These are phyloP conservation scores for Ceratobasidium sp. DNA, from an alignment of 1,284 basidiomycete genomes.

Conservation along the genomic window DNA sequence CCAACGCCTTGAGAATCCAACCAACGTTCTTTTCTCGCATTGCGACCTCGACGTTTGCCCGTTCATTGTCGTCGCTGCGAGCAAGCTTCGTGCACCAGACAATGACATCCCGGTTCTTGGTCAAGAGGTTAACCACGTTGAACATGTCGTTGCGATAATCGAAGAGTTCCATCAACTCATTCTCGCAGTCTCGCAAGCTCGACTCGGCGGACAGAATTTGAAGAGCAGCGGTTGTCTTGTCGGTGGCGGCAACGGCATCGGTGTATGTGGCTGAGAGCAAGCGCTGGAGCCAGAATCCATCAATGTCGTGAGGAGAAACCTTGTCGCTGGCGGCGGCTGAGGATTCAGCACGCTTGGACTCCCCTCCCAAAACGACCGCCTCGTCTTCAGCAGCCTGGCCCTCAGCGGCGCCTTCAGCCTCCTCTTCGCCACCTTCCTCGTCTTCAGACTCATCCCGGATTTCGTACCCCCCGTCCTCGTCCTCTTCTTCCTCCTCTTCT, in stretches of 20 bases:
- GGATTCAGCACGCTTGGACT: conserved; percentile 55
- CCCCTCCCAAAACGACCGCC: conserved; percentile 71
- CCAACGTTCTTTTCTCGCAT: conserved; percentile 98
- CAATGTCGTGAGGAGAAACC: conserved; percentile 88
- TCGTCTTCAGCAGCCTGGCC: conserved; percentile 63
- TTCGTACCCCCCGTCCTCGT: conserved; percentile 79
- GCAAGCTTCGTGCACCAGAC: conserved; percentile 99
- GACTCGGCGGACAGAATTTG: conserved; percentile 89
- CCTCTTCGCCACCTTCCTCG: conserved; percentile 59
- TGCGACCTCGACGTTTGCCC: conserved; percentile 92
- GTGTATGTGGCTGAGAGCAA: conserved; percentile 89
- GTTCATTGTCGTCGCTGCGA: conserved; percentile 86
- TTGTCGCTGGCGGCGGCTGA: conserved; percentile 69
- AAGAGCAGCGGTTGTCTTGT: conserved; percentile 87
- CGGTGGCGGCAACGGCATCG: conserved; percentile 91
- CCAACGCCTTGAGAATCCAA: conserved; percentile 90
- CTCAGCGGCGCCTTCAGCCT: conserved; percentile 54
- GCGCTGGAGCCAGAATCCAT: conserved; percentile 98
- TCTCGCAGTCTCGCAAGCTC: conserved; percentile 91
- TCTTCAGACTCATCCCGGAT: conserved; percentile 79
- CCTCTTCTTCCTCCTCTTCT: conserved; percentile 89
- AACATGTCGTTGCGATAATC: conserved; percentile 82
- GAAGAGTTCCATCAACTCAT: conserved; percentile 95
- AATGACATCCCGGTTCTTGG: conserved; percentile 94
- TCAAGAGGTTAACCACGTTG: conserved; percentile 86